Base-by-base conservation (phyloP, 2,329 filamentous ascomycete species). In the Talaromyces sp. region DNA sequence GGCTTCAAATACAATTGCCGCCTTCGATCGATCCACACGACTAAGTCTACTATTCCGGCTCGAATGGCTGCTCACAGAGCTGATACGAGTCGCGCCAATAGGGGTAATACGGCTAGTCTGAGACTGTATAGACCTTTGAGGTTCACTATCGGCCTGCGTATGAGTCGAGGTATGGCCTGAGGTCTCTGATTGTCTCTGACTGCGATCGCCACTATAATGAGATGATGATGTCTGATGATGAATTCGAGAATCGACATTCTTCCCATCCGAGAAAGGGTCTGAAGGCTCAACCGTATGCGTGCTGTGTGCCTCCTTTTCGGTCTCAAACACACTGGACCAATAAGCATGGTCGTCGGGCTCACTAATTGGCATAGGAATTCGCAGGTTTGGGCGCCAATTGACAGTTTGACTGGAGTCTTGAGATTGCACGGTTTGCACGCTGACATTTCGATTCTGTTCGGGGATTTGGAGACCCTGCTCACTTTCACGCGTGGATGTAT, bases 381-480 rank as follows among this genome's bases (percentile, higher is more conserved):
- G 63, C 43, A 65, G 69, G n/a, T 70, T 70, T 3, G 70, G 65
- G 40, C 65, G 62, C 40, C 58, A 71, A 48, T 56, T 59, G n/a
- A 75, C 66, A 30, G 71, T 75, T 13, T 46, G 52, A n/a, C 65
- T 63, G 3, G 73, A 74, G 27, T 63, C 57, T 17, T 65, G 63
- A 11, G 72, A 74, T 16, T 61, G 46, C 0, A 63, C 54, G 1
- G 65, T 71, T 41, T 68, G 65, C 39, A 65, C 65, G 53, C 72
- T 74, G 32, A 65, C 61, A 37, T 69, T 69, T 11, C 71, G 67
- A 39, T 39, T 17, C 20, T 53, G 41, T 4, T 65, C 57, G n/a
- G 33, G 16, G 1, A 17, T 19, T n/a, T 54, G 45, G 20, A 44
- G 48, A 8, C 49, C 47, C 7, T 40, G 29, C n/a, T 33, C 47